phyloP scores from a whole-genome alignment of 805 yeast genomes.

The Candida piceae region DNA sequence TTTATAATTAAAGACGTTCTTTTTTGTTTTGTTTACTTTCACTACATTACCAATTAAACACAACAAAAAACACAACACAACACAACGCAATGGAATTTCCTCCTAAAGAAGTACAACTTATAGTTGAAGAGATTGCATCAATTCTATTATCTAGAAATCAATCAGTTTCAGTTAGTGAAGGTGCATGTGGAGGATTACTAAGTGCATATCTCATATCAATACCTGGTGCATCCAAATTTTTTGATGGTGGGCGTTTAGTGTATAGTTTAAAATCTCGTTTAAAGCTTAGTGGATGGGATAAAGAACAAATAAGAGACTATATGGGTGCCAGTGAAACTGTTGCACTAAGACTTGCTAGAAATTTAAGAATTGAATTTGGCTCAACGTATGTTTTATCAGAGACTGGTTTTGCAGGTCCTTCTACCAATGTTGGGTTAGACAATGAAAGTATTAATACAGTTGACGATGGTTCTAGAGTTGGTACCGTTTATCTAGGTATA shows the following conservation, averaged over 20 bases:
- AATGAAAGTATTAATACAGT: slow-evolving; percentile 22
- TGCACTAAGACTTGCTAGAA: slow-evolving; percentile 71
- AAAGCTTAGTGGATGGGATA: slow-evolving; percentile 74
- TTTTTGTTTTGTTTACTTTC: no score
- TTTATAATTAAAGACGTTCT: no score
- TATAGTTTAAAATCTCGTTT: slow-evolving; percentile 73
- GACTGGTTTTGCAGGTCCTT: slow-evolving; percentile 86
- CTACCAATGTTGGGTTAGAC: slow-evolving; percentile 32
- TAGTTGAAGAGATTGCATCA: slow-evolving; percentile 55
- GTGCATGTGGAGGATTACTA: slow-evolving; percentile 85
- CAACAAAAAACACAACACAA: background rate
- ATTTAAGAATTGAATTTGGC: slow-evolving; percentile 73
- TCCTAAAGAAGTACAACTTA: slow-evolving; percentile 44
- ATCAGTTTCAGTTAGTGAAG: slow-evolving; percentile 78
- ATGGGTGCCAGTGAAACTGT: slow-evolving; percentile 81
- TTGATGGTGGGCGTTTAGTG: slow-evolving; percentile 78
- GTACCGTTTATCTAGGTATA: slow-evolving; percentile 68
- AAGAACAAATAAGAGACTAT: slow-evolving; percentile 60
- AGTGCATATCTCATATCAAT: slow-evolving; percentile 77
- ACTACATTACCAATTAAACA: no score
- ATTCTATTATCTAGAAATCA: slow-evolving; percentile 48
- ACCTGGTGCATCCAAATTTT: slow-evolving; percentile 81
- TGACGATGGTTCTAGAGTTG: slow-evolving; percentile 38
- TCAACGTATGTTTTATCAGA: slow-evolving; percentile 79
- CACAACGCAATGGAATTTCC: slow-evolving; percentile 43